Percentiles rank a stretch among this genome's conserved stretches.
phyloP scores from a whole-genome alignment of 2,329 filamentous ascomycete genomes.

The Penicillium sp. region DNA sequence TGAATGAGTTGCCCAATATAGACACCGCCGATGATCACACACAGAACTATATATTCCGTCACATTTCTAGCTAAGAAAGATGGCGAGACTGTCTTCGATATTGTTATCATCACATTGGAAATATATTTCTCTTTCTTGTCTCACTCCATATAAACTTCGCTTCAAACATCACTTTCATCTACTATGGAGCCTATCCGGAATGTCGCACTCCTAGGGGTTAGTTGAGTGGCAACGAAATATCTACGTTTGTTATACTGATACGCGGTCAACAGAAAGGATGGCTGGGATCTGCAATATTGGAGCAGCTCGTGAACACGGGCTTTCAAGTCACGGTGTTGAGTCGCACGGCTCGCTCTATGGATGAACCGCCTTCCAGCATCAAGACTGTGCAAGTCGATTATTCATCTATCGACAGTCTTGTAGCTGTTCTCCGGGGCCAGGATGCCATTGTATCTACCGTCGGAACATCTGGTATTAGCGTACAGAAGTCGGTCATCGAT shows the following conservation, averaged over 20 bases:
- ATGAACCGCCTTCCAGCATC: background rate
- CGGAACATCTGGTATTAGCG: background rate
- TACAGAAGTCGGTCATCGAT: constrained; percentile 1
- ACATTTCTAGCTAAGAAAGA: background rate
- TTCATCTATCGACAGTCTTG: constrained; percentile 1
- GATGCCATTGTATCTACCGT: background rate
- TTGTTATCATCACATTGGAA: background rate
- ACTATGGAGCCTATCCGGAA: background rate
- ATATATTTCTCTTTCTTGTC: background rate
- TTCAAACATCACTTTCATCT: background rate
- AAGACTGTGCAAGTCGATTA: constrained; percentile 3
- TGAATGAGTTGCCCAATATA: background rate
- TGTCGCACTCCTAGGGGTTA: constrained; percentile 1
- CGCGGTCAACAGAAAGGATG: background rate
- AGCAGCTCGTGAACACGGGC: background rate
- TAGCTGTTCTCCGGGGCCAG: background rate
- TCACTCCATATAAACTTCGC: background rate
- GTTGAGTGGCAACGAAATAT: background rate
- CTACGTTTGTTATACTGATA: background rate
- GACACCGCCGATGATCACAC: background rate
- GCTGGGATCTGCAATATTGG: background rate
- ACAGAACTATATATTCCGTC: too few species aligned
- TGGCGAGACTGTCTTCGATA: background rate
- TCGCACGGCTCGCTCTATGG: background rate
- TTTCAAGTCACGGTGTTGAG: constrained; percentile 1